phyloP scores from a whole-genome alignment of 345 rosid species.

The Salix exigua region DNA sequence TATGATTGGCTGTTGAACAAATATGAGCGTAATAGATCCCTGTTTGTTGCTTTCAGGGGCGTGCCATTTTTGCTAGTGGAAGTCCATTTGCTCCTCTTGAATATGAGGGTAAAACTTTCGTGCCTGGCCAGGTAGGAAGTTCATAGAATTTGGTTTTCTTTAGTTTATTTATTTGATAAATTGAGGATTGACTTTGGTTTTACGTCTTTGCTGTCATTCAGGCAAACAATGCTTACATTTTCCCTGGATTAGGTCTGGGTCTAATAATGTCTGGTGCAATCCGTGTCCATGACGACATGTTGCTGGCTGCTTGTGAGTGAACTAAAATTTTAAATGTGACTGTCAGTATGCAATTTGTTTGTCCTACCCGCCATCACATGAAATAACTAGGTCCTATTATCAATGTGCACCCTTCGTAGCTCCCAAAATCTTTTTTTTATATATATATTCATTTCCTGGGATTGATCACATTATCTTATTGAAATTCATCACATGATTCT shows the following conservation, averaged over 20 bases:
- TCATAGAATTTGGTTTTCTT: background rate
- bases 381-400: background rate
- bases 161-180: background rate
- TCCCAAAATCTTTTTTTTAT: too few species aligned
- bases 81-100: slow-evolving; percentile 85
- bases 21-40: background rate
- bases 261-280: slow-evolving; percentile 91
- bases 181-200: slow-evolving; percentile 11
- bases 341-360: background rate
- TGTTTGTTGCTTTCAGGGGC: slow-evolving; percentile 50
- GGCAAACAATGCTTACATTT: slow-evolving; percentile 96
- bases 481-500: background rate
- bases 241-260: slow-evolving; percentile 96
- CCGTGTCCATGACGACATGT: slow-evolving; percentile 95
- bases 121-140: slow-evolving; percentile 75
- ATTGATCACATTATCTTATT: background rate
- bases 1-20: background rate
- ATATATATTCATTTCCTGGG: background rate
- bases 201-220: slow-evolving; percentile 22
- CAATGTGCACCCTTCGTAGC: too few species aligned
- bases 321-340: background rate
- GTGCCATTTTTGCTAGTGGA: slow-evolving; percentile 89
- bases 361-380: background rate
- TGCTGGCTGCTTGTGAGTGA: slow-evolving; percentile 77
- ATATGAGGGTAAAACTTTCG: slow-evolving; percentile 52